A percentile compares a stretch with the other conserved stretches of the same genome.
Evolutionary conservation across 176 grass and related monocot genomes (phyloP).

Genomic region (Bonia amplexicaulis): DNA sequence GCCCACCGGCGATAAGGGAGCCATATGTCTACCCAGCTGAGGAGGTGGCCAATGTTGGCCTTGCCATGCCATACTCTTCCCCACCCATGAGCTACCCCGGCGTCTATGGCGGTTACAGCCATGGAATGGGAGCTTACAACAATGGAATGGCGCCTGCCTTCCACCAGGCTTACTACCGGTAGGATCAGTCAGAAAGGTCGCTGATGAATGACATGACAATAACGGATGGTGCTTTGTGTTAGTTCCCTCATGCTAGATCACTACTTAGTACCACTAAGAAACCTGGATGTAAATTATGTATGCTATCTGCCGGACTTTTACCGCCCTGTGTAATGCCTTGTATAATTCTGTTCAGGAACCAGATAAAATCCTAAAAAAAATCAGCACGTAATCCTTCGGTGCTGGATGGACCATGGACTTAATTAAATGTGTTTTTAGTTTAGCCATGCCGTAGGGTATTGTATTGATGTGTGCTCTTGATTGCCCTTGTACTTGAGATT

Average conservation of each 20-base stretch:
- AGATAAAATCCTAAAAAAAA: slow-evolving; percentile 7
- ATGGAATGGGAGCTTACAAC: slow-evolving; percentile 34
- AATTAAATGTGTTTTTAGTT: slow-evolving; percentile 26
- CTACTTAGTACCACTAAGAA: no score
- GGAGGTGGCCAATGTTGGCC: slow-evolving; percentile 16
- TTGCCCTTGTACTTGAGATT: slow-evolving; percentile 11
- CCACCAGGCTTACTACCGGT: slow-evolving; percentile 68
- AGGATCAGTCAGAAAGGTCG: slow-evolving; percentile 13
- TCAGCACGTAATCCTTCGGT: slow-evolving; percentile 39
- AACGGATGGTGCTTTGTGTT: no score
- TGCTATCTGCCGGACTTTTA: neutral
- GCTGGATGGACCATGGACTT: slow-evolving; percentile 40
- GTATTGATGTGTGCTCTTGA: neutral
- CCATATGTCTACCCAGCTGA: slow-evolving; percentile 53
- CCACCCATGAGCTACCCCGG: slow-evolving; percentile 52
- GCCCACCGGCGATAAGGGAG: slow-evolving; percentile 42
- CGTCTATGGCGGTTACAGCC: slow-evolving; percentile 36
- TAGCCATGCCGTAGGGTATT: neutral
- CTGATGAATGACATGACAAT: no score
- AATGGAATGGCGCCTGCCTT: slow-evolving; percentile 41
- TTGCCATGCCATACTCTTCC: slow-evolving; percentile 49
- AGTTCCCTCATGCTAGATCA: no score
- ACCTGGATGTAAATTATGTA: slow-evolving; percentile 61
- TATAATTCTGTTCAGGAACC: slow-evolving; percentile 33
- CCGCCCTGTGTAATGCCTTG: neutral